Conservation (phyloP, 2,329 filamentous ascomycete genomes). For the Diplodia mutila region DNA sequence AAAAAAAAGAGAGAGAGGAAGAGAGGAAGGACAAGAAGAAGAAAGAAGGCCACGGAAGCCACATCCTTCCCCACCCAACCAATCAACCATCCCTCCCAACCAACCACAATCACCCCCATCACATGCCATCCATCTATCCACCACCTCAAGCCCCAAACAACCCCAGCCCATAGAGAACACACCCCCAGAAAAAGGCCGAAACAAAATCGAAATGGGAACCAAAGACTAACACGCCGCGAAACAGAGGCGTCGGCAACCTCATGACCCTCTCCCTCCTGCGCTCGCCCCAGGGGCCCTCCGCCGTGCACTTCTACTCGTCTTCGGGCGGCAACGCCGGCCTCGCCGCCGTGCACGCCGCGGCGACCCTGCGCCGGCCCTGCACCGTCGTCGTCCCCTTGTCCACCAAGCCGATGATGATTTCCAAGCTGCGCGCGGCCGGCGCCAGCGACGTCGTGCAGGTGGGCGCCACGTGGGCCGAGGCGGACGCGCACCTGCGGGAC, state of each 20-base stretch:
- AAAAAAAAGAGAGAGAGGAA: background rate
- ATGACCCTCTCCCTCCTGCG: slow-evolving; percentile 58
- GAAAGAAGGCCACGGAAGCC: background rate
- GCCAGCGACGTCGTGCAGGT: slow-evolving; percentile 68
- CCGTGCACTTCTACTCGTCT: slow-evolving; percentile 75
- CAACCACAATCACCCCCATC: background rate
- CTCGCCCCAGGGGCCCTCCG: slow-evolving; percentile 34
- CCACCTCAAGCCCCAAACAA: no score
- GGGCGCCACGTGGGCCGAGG: slow-evolving; percentile 71
- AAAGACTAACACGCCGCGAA: background rate
- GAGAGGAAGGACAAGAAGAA: background rate
- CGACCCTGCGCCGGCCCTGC: slow-evolving; percentile 64
- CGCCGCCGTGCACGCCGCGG: slow-evolving; percentile 75
- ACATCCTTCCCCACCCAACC: background rate
- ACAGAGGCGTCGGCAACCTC: slow-evolving; percentile 70
- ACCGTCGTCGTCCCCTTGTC: slow-evolving; percentile 74
- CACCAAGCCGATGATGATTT: slow-evolving; percentile 71
- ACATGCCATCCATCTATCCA: background rate
- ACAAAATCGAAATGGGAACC: background rate
- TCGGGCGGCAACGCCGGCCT: slow-evolving; percentile 85
- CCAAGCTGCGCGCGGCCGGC: slow-evolving; percentile 70
- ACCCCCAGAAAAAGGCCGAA: background rate
- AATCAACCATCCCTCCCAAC: no score
- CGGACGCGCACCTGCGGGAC: slow-evolving; percentile 64
- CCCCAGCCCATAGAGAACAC: no score